A percentile compares a stretch with the other conserved stretches of the same genome.
These are phyloP conservation scores for Candida palmyrensis DNA, from an alignment of 805 yeast species.

Conservation along the genomic window DNA sequence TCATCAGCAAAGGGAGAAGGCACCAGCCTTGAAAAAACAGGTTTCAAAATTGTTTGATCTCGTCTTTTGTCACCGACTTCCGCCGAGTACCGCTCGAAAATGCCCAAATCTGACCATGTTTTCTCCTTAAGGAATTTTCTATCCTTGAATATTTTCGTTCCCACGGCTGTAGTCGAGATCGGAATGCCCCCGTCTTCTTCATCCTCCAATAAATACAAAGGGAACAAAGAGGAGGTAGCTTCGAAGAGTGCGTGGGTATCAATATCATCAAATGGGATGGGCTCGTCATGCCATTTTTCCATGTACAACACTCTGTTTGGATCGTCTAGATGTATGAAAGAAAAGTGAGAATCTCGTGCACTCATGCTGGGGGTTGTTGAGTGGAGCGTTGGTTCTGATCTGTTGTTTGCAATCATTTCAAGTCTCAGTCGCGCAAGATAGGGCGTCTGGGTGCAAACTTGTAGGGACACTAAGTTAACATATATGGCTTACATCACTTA, in stretches of 20 bases:
- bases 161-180: conserved; percentile 28
- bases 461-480: too few relatives aligned
- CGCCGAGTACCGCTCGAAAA: conserved; percentile 22
- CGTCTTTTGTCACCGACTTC: conserved; percentile 13
- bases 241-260: conserved; percentile 35
- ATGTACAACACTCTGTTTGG: conserved; percentile 35
- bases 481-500: too few relatives aligned
- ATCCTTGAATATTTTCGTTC: conserved; percentile 35
- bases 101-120: conserved; percentile 31
- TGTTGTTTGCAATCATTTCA: too few relatives aligned
- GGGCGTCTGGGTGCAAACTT: too few relatives aligned
- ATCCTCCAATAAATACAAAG: conserved; percentile 29
- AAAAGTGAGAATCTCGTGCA: conserved; percentile 16
- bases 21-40: conserved; percentile 16
- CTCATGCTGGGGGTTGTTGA: conserved; percentile 6
- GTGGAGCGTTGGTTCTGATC: too few relatives aligned
- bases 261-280: conserved; percentile 37
- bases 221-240: conserved; percentile 31
- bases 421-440: too few relatives aligned
- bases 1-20: conserved; percentile 10
- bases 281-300: conserved; percentile 38
- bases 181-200: conserved; percentile 39
- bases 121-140: conserved; percentile 22
- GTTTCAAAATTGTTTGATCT: conserved; percentile 30
- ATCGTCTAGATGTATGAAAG: conserved; percentile 33